Evolutionary conservation across 2,329 filamentous ascomycete genomes (phyloP).

Genomic region (Chaetomiaceae sp.): DNA sequence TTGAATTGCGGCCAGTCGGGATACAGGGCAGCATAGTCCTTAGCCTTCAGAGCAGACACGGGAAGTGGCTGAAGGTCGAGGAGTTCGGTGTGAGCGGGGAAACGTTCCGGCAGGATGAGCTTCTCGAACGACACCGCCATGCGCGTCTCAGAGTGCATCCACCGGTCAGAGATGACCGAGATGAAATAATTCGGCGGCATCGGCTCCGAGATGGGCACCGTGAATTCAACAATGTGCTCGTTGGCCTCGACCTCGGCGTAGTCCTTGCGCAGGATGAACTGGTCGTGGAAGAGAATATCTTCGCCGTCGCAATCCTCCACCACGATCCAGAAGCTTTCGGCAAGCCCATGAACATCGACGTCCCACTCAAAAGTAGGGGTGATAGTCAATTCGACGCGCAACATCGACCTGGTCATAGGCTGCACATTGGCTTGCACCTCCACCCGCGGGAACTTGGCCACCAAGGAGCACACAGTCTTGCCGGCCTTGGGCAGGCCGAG

Average conservation of each 20-base stretch:
- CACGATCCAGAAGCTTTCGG: slow-evolving; percentile 94
- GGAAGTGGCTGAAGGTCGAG: slow-evolving; percentile 88
- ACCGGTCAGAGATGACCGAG: slow-evolving; percentile 86
- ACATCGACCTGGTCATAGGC: slow-evolving; percentile 88
- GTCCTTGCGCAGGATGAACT: slow-evolving; percentile 84
- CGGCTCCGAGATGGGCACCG: slow-evolving; percentile 90
- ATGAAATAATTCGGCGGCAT: slow-evolving; percentile 99
- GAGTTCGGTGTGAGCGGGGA: slow-evolving; percentile 86
- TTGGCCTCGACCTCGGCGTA: slow-evolving; percentile 81
- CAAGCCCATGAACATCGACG: slow-evolving; percentile 74
- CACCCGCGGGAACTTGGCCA: slow-evolving; percentile 87
- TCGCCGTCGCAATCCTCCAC: slow-evolving; percentile 98
- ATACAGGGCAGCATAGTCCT: slow-evolving; percentile 77
- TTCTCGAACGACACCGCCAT: slow-evolving; percentile 93
- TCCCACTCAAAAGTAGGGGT: slow-evolving; percentile 97
- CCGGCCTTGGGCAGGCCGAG: slow-evolving; percentile 86
- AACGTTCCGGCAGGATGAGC: slow-evolving; percentile 87
- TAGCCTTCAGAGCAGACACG: slow-evolving; percentile 77
- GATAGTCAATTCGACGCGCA: slow-evolving; percentile 83
- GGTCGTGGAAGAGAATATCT: slow-evolving; percentile 90
- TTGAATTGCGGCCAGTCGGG: slow-evolving; percentile 85
- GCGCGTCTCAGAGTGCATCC: slow-evolving; percentile 97
- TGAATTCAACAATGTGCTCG: slow-evolving; percentile 93
- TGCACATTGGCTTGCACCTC: slow-evolving; percentile 92
- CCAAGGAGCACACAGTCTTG: slow-evolving; percentile 73